Evolutionary conservation across 306 rosid species (phyloP), one percentile per base, ranked within the genome.

Genomic region (Citrullus amarus): DNA sequence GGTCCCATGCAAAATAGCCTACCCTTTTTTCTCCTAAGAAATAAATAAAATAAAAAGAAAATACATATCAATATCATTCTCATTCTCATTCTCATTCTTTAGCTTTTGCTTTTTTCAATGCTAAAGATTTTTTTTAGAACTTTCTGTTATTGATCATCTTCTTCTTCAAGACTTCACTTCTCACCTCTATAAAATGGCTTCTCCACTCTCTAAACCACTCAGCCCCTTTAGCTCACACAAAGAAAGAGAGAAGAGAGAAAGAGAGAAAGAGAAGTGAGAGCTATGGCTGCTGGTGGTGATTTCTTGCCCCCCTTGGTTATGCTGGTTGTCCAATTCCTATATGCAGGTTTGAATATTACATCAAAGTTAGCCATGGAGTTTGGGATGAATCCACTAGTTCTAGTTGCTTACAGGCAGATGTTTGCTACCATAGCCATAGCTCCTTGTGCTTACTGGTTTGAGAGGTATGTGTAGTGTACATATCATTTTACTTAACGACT

Each of bases 361-460:
- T 91, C 99, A n/a, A 92, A 92, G 90, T 91, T 95, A 46, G 99
- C 99, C 0, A 61, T 95, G 39, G 81, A 85, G 53, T 82, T 93
- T 61, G 93, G 93, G 48, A 89, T 92, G 97, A 84, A 85, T 75
- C 97, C 97, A 8, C 79, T 92, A 2, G 81, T 95, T 46, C 97
- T 95, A 17, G 99, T 88, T 38, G 88, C 96, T 48, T 95, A 95
- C 54, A 83, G 99, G 0, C 99, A 92, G 81, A 71, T 95, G 57
- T 91, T 95, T 78, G 99, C 91, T 0, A 83, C 93, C 12, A 2
- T 75, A 0, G 82, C 93, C 86, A 87, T 92, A 50, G 90, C 86
- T 79, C 99, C 99, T 39, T 83, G 91, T 18, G 94, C 97, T 73
- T 89, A 79, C 56, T 82, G 68, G 75, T 59, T 89, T 1, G 99